A percentile compares a stretch with the other conserved stretches of the same genome.
Conservation (phyloP, 2,329 filamentous ascomycete species). For the Atkinsonella hypoxylon region DNA sequence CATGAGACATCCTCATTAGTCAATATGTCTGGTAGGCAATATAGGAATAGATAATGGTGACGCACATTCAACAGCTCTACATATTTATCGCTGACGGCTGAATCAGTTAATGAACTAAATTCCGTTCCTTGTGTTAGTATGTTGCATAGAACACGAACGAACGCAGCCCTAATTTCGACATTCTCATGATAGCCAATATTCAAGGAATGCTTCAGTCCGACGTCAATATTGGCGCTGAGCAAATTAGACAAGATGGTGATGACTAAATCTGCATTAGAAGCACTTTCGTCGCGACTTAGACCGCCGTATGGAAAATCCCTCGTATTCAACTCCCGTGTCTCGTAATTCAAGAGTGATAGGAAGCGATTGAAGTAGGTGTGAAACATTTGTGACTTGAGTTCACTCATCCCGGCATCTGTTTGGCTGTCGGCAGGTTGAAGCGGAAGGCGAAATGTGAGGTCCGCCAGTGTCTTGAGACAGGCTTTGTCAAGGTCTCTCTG, state of each 20-base stretch:
- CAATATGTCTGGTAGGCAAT: neutral
- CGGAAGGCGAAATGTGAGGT: constrained; percentile 53
- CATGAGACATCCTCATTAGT: neutral
- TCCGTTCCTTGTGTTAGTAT: constrained; percentile 61
- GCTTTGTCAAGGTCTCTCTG: constrained; percentile 56
- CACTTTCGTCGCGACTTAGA: constrained; percentile 37
- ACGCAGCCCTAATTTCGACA: constrained; percentile 55
- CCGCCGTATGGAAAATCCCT: constrained; percentile 20
- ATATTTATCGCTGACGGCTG: constrained; percentile 56
- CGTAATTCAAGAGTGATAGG: constrained; percentile 50
- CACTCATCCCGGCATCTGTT: constrained; percentile 53
- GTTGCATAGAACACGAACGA: constrained; percentile 58
- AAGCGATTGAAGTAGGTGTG: constrained; percentile 61
- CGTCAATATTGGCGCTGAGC: constrained; percentile 58
- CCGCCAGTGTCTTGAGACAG: constrained; percentile 52
- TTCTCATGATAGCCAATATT: constrained; percentile 62
- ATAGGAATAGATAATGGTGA: neutral
- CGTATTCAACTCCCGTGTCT: constrained; percentile 30
- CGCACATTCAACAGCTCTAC: constrained; percentile 46
- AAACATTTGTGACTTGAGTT: constrained; percentile 60
- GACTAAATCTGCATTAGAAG: constrained; percentile 47
- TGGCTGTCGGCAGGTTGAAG: constrained; percentile 54
- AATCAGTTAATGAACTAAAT: constrained; percentile 56
- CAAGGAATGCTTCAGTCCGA: constrained; percentile 57
- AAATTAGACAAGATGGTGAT: constrained; percentile 59